Evolutionary conservation across 768 basidiomycete genomes (phyloP).

Genomic region (Lactarius deliciosus): DNA sequence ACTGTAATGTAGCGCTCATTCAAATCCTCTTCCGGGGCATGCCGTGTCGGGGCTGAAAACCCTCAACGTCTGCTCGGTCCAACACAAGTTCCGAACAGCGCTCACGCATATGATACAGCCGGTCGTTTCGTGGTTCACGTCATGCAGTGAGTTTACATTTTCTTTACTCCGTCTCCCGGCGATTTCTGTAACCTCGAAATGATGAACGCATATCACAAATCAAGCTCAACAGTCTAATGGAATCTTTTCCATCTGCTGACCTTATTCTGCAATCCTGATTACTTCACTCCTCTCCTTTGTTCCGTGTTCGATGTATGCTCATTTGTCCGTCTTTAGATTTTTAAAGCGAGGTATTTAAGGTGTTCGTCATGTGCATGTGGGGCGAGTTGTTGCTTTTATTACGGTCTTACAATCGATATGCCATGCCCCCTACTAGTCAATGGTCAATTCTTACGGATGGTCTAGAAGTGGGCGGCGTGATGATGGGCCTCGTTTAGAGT

Average conservation of each 20-base stretch:
- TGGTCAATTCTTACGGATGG: neutral
- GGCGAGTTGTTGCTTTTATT: too few relatives aligned
- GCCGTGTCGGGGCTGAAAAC: neutral
- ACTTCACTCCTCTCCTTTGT: neutral
- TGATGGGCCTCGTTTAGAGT: too few relatives aligned
- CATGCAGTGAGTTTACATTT: neutral
- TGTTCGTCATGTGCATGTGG: too few relatives aligned
- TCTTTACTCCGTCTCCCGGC: neutral
- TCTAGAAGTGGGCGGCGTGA: neutral
- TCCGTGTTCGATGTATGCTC: neutral
- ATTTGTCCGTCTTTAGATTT: conserved; percentile 7
- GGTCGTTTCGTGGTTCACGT: neutral
- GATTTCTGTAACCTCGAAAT: conserved; percentile 18
- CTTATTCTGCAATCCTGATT: conserved; percentile 47
- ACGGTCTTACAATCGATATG: too few relatives aligned
- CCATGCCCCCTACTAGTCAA: too few relatives aligned
- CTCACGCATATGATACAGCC: neutral
- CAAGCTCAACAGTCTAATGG: conserved; percentile 53
- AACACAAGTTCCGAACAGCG: neutral
- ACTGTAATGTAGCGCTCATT: neutral
- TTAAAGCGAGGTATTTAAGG: neutral
- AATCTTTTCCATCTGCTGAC: conserved; percentile 43
- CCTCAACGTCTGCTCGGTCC: neutral
- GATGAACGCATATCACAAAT: conserved; percentile 43
- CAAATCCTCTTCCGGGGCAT: neutral